Base-by-base conservation (phyloP, 1,284 basidiomycete species). In the Pisolithus thermaeus region DNA sequence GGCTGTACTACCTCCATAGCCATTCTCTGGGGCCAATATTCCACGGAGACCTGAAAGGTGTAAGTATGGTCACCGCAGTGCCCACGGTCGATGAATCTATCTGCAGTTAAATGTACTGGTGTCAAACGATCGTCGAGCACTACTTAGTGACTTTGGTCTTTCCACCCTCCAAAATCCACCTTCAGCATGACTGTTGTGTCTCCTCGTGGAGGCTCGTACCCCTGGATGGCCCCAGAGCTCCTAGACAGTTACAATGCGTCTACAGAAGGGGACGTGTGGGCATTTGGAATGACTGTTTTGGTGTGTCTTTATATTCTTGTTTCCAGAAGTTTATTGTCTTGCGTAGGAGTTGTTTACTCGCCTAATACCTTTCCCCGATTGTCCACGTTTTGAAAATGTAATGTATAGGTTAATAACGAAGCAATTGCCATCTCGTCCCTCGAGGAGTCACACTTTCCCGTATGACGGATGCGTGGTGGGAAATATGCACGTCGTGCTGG, bases 91-190 rank as follows among this genome's bases (percentile, higher is more conserved):
- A 20, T 11, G 22, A 22, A 23, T 35, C 12, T 35, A 11, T 14
- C 23, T 22, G n/a, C 30, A 51, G 50, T 18, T 39, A 4, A 51
- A 51, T 16, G 50, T 51, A 12, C 49, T 51, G n/a, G 12, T 51
- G n/a, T 50, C 49, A 8, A 12, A 39, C 6, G 50, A 51, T 2
- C 28, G 25, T n/a, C 37, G 37, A 25, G 50, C 49, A 27, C 14
- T 51, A 16, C 50, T 51, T 32, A 39, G 36, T 40, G 50, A 51
- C 37, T 51, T 51, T 23, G 50, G 50, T 20, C 35, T 51, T 16
- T 51, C 50, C 12, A 20, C 49, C 7, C n/a, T 51, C 14, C 25
- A 22, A 16, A 11, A n/a, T 43, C 27, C 7, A 43, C 42, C 4
- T 28, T 43, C 22, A 43, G 42, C 12, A 43, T 43, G 42, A 43